Conservation (phyloP, 371 early-diverging fungal species). For the Mucor indicus region DNA sequence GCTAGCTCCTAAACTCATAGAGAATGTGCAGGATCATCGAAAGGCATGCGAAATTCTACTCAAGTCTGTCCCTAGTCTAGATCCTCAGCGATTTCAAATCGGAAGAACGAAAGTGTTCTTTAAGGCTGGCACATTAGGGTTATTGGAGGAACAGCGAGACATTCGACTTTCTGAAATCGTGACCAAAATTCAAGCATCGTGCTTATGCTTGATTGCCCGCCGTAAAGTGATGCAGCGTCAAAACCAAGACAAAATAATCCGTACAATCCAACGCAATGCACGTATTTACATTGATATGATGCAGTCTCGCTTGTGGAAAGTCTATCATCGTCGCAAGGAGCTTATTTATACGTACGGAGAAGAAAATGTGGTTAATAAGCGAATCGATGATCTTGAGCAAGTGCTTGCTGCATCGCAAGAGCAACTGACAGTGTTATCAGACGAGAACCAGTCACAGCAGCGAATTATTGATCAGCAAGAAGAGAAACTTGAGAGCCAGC, state of each 20-base stretch:
- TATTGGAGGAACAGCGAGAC: conserved; percentile 95
- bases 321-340: conserved; percentile 98
- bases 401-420: conserved; percentile 48
- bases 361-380: conserved; percentile 59
- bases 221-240: conserved; percentile 63
- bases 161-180: conserved; percentile 78
- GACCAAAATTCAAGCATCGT: conserved; percentile 83
- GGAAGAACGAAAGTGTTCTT: conserved; percentile 98
- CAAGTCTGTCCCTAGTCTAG: conserved; percentile 64
- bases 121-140: conserved; percentile 85
- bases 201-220: conserved; percentile 84
- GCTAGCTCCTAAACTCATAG: conserved; percentile 72
- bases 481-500: conserved; percentile 39
- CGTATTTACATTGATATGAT: conserved; percentile 83
- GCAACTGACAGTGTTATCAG: conserved; percentile 49
- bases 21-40: conserved; percentile 83
- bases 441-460: conserved; percentile 47
- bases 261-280: conserved; percentile 89
- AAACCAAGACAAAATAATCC: conserved; percentile 84
- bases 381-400: conserved; percentile 48
- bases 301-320: conserved; percentile 93
- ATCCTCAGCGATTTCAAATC: conserved; percentile 81
- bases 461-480: conserved; percentile 26
- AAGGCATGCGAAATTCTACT: conserved; percentile 78
- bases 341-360: conserved; percentile 83